Percentiles rank a stretch among this genome's conserved stretches.
Evolutionary conservation across 352 stramenopile genomes (phyloP).

Genomic region (Globisporangium spiculum): DNA sequence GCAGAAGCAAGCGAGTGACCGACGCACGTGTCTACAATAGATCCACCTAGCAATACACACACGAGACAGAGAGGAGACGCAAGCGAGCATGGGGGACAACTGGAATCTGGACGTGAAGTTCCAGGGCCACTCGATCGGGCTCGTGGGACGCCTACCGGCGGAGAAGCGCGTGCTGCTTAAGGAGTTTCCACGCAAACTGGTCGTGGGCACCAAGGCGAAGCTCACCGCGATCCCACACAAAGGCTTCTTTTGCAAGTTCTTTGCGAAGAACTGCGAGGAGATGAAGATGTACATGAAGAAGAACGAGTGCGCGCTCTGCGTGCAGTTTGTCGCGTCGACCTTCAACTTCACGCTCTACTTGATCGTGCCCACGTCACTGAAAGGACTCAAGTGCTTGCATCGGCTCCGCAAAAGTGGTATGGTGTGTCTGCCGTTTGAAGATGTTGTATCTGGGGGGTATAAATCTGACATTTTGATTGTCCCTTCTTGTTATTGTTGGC

Average conservation of each 20-base stretch:
- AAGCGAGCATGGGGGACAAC: slow-evolving; percentile 54
- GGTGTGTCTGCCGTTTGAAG: slow-evolving; percentile 4
- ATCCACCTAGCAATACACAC: neutral
- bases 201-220: slow-evolving; percentile 76
- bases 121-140: slow-evolving; percentile 61
- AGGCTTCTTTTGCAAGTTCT: slow-evolving; percentile 89
- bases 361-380: slow-evolving; percentile 60
- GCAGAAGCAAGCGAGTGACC: neutral
- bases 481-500: slow-evolving; percentile 7
- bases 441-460: neutral
- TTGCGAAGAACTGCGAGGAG: slow-evolving; percentile 79
- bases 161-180: slow-evolving; percentile 77
- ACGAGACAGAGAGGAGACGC: neutral
- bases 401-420: slow-evolving; percentile 75
- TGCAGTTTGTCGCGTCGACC: slow-evolving; percentile 75
- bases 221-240: slow-evolving; percentile 78
- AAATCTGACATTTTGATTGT: neutral
- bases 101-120: slow-evolving; percentile 87
- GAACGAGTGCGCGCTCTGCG: slow-evolving; percentile 79
- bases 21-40: neutral
- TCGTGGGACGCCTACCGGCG: slow-evolving; percentile 71
- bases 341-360: slow-evolving; percentile 88
- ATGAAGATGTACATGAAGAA: slow-evolving; percentile 89
- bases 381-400: slow-evolving; percentile 75
- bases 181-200: slow-evolving; percentile 77